phyloP scores from a whole-genome alignment of 129 eudicot species.

The Logfia minima region DNA sequence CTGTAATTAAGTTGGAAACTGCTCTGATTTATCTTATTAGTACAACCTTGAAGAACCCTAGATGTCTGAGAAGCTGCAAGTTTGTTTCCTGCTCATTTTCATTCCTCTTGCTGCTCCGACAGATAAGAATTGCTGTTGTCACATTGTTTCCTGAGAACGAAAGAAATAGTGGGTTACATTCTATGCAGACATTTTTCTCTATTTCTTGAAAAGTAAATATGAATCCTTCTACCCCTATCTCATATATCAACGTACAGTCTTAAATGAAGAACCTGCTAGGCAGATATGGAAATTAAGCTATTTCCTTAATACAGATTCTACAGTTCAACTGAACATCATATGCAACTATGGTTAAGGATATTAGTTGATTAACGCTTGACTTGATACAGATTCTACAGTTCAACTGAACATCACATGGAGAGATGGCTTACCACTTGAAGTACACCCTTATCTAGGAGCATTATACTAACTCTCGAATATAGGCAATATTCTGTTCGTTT shows the following conservation, averaged over 20 bases:
- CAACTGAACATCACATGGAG: too few species aligned
- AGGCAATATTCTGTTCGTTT: background rate
- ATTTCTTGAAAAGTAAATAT: background rate
- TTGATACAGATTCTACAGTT: too few species aligned
- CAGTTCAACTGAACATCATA: background rate
- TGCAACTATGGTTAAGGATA: background rate
- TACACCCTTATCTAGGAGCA: background rate
- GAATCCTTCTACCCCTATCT: background rate
- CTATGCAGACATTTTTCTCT: background rate
- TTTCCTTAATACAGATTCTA: background rate
- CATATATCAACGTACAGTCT: background rate
- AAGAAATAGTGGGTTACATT: background rate
- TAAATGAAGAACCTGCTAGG: background rate
- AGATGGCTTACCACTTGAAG: background rate
- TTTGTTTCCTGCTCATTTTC: background rate
- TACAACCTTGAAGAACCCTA: background rate
- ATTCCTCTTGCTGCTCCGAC: slow-evolving; percentile 8
- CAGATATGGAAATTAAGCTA: background rate
- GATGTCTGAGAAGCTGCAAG: background rate
- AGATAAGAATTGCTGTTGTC: background rate
- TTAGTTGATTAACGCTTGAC: too few species aligned
- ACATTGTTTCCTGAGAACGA: slow-evolving; percentile 5
- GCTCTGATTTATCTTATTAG: background rate
- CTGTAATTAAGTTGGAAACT: background rate
- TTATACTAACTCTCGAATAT: background rate